Evolutionary conservation across 148 eudicot genomes (phyloP).

Genomic region (Rhododendron mucronatum): DNA sequence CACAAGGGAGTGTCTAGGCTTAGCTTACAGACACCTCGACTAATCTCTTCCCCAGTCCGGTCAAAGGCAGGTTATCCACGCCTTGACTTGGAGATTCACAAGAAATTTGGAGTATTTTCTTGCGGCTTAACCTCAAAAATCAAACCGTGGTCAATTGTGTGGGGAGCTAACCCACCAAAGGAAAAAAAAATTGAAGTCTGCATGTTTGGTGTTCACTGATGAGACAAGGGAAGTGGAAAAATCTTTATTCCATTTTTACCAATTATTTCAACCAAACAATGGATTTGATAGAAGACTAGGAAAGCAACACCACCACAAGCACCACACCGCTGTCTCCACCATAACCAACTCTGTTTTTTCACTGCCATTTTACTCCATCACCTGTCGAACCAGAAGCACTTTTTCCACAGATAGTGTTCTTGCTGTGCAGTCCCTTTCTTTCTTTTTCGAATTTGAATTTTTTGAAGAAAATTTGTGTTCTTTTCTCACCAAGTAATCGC

Average conservation of each 20-base stretch:
- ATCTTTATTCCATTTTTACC: not conserved
- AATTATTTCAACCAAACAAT: not conserved
- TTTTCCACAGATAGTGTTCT: not conserved
- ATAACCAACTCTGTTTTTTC: not conserved
- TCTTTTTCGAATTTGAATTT: not conserved
- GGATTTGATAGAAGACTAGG: conserved; percentile 5
- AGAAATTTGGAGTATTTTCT: too few species aligned
- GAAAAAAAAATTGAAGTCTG: not conserved
- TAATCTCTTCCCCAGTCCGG: too few species aligned
- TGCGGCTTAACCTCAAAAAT: too few species aligned
- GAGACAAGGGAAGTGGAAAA: not conserved
- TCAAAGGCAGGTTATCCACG: too few species aligned
- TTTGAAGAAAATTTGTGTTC: not conserved
- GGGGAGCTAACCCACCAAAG: too few species aligned
- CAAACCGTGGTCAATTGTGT: too few species aligned
- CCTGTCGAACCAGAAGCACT: not conserved
- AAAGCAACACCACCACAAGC: conserved; percentile 6
- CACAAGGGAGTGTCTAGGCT: too few species aligned
- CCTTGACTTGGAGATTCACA: too few species aligned
- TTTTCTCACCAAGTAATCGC: not conserved
- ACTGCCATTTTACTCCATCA: not conserved
- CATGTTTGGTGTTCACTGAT: not conserved
- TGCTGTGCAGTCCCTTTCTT: not conserved
- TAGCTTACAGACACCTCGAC: too few species aligned
- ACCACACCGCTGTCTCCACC: conserved; percentile 12